A percentile compares a stretch with the other conserved stretches of the same genome.
These are phyloP conservation scores for Nepenthes mirabilis DNA, from an alignment of 148 eudicot genomes.

Conservation along the genomic window DNA sequence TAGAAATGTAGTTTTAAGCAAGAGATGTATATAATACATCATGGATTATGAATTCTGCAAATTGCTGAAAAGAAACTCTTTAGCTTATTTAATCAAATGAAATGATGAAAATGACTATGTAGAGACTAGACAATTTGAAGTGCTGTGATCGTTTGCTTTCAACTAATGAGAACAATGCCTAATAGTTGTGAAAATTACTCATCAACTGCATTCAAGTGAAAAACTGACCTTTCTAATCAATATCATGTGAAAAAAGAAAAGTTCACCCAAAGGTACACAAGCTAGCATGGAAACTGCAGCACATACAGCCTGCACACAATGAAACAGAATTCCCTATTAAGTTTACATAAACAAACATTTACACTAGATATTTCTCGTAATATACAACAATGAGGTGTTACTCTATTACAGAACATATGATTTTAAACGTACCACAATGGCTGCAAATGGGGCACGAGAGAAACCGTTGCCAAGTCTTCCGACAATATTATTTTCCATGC, in stretches of 20 bases:
- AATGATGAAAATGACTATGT: too few species aligned
- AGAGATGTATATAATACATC: too few species aligned
- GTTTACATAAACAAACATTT: background rate
- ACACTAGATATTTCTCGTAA: background rate
- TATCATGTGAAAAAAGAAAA: slow-evolving; percentile 96
- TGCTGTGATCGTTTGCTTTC: too few species aligned
- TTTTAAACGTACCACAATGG: slow-evolving; percentile 69
- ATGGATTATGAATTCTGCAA: too few species aligned
- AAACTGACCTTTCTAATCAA: slow-evolving; percentile 76
- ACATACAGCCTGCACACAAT: slow-evolving; percentile 63
- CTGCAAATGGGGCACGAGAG: slow-evolving; percentile 86
- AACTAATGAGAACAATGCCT: too few species aligned
- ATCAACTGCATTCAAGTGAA: background rate
- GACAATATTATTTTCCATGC: slow-evolving; percentile 73
- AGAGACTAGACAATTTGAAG: too few species aligned
- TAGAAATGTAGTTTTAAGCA: too few species aligned
- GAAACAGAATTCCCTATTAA: background rate
- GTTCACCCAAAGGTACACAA: slow-evolving; percentile 91
- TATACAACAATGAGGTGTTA: background rate
- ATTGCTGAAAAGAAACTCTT: too few species aligned
- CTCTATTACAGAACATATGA: slow-evolving; percentile 1
- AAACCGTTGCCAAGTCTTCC: slow-evolving; percentile 96
- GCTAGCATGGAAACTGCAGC: slow-evolving; percentile 77
- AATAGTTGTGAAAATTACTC: too few species aligned
- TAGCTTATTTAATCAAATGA: too few species aligned